A percentile compares a stretch with the other conserved stretches of the same genome.
Conservation (phyloP, 2,329 filamentous ascomycete species). For the Talaromyces pinophilus region DNA sequence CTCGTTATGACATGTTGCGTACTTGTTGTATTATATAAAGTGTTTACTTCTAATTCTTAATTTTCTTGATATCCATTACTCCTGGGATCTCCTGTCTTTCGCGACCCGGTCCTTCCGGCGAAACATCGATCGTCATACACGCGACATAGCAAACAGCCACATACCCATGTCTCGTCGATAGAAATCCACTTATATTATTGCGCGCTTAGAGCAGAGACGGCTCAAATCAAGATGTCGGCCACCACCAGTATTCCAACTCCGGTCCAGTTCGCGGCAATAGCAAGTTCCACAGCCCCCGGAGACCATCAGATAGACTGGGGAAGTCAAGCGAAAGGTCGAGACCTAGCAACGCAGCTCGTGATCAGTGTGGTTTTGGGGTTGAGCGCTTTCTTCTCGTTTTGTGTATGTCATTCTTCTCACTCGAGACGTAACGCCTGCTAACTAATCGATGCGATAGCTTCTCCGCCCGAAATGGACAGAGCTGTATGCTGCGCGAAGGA, state of each 20-base stretch:
- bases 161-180: constrained; percentile 7
- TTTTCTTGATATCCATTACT: background rate
- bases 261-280: constrained; percentile 3
- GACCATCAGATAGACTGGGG: constrained; percentile 27
- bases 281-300: constrained; percentile 10
- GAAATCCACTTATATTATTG: background rate
- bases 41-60: background rate
- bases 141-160: background rate
- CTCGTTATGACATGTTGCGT: background rate
- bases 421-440: background rate
- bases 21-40: background rate
- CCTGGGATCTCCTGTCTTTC: background rate
- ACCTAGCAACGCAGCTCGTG: constrained; percentile 48
- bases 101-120: background rate
- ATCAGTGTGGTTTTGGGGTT: constrained; percentile 47
- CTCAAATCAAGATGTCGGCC: background rate
- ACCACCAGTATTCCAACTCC: background rate
- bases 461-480: constrained; percentile 88
- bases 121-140: background rate
- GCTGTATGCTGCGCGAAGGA: constrained; percentile 86
- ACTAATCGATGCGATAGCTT: constrained; percentile 54
- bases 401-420: constrained; percentile 37
- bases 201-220: background rate
- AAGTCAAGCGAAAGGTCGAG: constrained; percentile 38
- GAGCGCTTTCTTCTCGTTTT: constrained; percentile 49